These are phyloP conservation scores for California macrophylla DNA, from an alignment of 441 rosid species.

Conservation along the genomic window DNA sequence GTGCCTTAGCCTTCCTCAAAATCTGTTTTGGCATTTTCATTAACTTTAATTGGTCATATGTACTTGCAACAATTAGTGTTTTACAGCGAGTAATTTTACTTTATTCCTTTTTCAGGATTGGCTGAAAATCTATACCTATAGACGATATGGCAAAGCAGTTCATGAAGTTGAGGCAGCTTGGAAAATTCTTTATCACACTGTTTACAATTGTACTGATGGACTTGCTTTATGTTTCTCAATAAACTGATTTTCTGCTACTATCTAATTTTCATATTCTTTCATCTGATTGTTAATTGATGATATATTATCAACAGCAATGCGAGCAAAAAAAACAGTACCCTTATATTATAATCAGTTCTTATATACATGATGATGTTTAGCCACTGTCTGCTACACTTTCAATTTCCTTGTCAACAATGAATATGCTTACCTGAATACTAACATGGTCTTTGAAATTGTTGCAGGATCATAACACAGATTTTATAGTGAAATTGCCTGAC, in stretches of 20 bases:
- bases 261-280: not conserved
- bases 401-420: not conserved
- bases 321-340: not conserved
- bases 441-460: constrained; percentile 17
- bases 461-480: constrained; percentile 91
- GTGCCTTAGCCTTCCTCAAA: not conserved
- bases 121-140: constrained; percentile 59
- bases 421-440: constrained; percentile 2
- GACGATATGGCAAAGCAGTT: constrained; percentile 78
- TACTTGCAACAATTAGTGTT: not conserved
- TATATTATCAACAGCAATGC: not conserved
- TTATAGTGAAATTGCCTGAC: constrained; percentile 82
- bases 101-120: constrained; percentile 49
- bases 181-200: constrained; percentile 67
- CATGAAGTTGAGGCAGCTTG: constrained; percentile 57
- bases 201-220: constrained; percentile 84
- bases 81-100: not conserved
- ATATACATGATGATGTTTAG: not conserved
- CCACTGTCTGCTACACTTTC: not conserved
- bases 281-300: not conserved
- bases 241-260: constrained; percentile 9
- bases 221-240: constrained; percentile 47
- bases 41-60: not conserved
- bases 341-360: not conserved
- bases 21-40: not conserved